Evolutionary conservation across 2,329 filamentous ascomycete species (phyloP).

Genomic region (Talaromyces pinophilus): DNA sequence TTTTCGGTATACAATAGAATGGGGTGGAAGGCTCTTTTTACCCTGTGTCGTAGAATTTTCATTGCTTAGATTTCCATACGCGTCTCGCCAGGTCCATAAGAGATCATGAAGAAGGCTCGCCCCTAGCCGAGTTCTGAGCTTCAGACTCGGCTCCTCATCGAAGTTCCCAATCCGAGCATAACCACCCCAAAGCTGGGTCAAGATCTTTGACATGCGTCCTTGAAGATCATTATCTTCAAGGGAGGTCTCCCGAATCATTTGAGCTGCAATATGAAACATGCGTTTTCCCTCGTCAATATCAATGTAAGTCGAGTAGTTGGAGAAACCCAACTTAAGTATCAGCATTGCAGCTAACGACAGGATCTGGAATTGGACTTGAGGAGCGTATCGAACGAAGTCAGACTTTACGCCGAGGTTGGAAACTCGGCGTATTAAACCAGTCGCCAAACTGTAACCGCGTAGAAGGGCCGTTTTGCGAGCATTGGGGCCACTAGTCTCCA

Average conservation of each 20-base stretch:
- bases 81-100: constrained; percentile 27
- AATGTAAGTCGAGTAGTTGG: constrained; percentile 20
- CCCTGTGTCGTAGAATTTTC: neutral
- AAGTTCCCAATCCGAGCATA: constrained; percentile 19
- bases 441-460: constrained; percentile 16
- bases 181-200: constrained; percentile 27
- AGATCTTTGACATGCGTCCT: constrained; percentile 26
- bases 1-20: neutral
- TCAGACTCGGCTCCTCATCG: constrained; percentile 23
- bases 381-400: constrained; percentile 9
- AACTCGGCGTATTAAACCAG: neutral
- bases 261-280: constrained; percentile 24
- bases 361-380: constrained; percentile 5
- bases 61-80: constrained; percentile 24
- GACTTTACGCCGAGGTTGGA: neutral
- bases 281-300: constrained; percentile 26
- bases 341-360: constrained; percentile 10
- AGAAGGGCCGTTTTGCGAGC: constrained; percentile 18
- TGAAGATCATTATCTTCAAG: constrained; percentile 28
- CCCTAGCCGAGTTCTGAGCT: constrained; percentile 22
- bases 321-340: constrained; percentile 18
- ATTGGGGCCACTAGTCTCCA: constrained; percentile 12
- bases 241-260: constrained; percentile 23
- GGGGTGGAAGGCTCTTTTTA: neutral
- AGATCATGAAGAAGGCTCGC: constrained; percentile 27